A percentile compares a stretch with the other conserved stretches of the same genome.
Conservation (phyloP, 768 basidiomycete genomes). For the Russula olivacea region DNA sequence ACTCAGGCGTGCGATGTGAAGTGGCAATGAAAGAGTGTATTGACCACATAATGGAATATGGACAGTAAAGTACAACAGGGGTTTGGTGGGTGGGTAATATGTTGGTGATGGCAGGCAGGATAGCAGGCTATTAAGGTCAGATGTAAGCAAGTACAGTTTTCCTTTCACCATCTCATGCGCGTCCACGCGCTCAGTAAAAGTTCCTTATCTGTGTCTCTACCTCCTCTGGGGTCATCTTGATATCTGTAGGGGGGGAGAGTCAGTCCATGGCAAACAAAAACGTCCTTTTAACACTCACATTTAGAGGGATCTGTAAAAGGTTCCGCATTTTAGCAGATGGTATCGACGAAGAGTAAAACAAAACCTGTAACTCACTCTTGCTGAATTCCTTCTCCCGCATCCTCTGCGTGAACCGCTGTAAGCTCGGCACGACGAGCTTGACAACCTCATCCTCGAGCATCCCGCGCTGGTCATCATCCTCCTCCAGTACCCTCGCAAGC, state of each 20-base stretch:
- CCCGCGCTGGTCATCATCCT: constrained; percentile 55
- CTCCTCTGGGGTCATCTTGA: constrained; percentile 69
- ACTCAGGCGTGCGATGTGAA: too few relatives aligned
- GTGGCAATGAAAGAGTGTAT: too few relatives aligned
- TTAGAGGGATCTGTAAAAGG: constrained; percentile 57
- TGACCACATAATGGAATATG: too few relatives aligned
- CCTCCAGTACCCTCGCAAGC: constrained; percentile 61
- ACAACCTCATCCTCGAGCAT: constrained; percentile 67
- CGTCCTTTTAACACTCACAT: constrained; percentile 39
- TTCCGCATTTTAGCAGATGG: constrained; percentile 2
- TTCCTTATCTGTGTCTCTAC: constrained; percentile 64
- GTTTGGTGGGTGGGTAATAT: too few relatives aligned
- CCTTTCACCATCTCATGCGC: not conserved
- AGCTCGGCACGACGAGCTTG: constrained; percentile 67
- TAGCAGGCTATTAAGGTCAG: too few relatives aligned
- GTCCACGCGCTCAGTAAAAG: constrained; percentile 40
- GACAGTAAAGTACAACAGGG: too few relatives aligned
- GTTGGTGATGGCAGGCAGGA: too few relatives aligned
- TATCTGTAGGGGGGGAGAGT: constrained; percentile 44
- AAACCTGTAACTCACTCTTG: constrained; percentile 50
- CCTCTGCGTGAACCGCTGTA: constrained; percentile 70
- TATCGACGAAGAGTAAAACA: not conserved
- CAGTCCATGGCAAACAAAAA: not conserved
- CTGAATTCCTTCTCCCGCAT: constrained; percentile 79
- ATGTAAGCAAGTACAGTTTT: not conserved